Evolutionary conservation across 2,329 filamentous ascomycete genomes (phyloP), one percentile per base, ranked within the genome.

Genomic region (Cytospora piceicola): DNA sequence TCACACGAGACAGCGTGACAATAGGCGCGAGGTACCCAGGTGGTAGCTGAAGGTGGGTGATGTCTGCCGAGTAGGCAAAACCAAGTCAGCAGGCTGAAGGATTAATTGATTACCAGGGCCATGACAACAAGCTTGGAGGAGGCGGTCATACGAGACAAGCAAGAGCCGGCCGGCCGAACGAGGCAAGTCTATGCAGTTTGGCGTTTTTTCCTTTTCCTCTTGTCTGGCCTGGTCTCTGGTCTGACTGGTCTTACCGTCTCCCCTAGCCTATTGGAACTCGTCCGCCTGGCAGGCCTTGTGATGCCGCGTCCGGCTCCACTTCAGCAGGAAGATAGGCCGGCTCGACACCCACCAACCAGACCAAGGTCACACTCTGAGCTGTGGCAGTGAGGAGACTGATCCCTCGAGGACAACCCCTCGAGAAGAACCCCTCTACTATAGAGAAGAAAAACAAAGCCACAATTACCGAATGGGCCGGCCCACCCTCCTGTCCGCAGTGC

Each of bases 121-220:
- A 39, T 52, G 61, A 52, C 61, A 57, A 34, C n/a, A 53, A 53
- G 27, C 27, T 29, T 29, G 27, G 27, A 29, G 27, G 27, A 29
- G 39, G 54, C 27, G 27, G 52, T 32, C 7, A 34, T 32, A 24
- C 29, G 29, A 54, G 60, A 32, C 53, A 24, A 30, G 22, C 34
- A 29, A 49, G 20, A 51, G 52, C 60, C 29, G 53, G 34, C 34
- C 55, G 55, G 51, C 61, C 24, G 22, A 58, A 56, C 27, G 49
- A 55, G 64, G 65, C 51, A 64, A 64, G 49, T 59, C 22, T 49
- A 49, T 24, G 42, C 46, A 24, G 11, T 24, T 12, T 22, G n/a
- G 20, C 20, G 20, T 22, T n/a, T 9, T 46, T 46, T 24, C 20
- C 29, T 32, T 51, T 20, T 51, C 29, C 22, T 39, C 12, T 24